Evolutionary conservation across 352 stramenopile genomes (phyloP).

Genomic region (Globisporangium perplexum): DNA sequence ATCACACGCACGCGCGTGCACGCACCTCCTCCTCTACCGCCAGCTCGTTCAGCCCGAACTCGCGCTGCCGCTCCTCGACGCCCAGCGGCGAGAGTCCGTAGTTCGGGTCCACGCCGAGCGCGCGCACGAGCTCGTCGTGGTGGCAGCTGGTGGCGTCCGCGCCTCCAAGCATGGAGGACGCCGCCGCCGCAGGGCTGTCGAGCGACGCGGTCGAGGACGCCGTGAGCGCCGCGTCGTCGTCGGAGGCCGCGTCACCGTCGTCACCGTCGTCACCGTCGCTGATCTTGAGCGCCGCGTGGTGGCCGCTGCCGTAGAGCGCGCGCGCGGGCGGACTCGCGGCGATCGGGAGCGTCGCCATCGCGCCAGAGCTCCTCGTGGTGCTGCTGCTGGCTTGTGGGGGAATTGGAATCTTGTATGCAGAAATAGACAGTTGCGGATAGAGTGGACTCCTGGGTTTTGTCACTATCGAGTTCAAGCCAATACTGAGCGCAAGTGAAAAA

Average conservation of each 20-base stretch:
- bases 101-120: slow-evolving; percentile 60
- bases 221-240: slow-evolving; percentile 11
- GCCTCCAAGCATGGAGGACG: slow-evolving; percentile 3
- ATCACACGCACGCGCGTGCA: not conserved
- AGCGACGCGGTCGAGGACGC: slow-evolving; percentile 4
- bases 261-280: not conserved
- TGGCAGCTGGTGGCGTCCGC: slow-evolving; percentile 17
- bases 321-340: slow-evolving; percentile 6
- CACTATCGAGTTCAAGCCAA: too few species aligned
- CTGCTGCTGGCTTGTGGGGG: too few species aligned
- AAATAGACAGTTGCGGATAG: too few species aligned
- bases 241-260: not conserved
- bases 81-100: slow-evolving; percentile 51
- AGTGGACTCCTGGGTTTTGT: too few species aligned
- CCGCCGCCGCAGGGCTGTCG: too few species aligned
- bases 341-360: slow-evolving; percentile 15
- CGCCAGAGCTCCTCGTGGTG: too few species aligned
- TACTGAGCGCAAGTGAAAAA: too few species aligned
- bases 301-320: slow-evolving; percentile 8
- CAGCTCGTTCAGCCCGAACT: slow-evolving; percentile 72
- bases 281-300: slow-evolving; percentile 8
- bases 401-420: too few species aligned
- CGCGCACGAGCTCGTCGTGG: slow-evolving; percentile 54
- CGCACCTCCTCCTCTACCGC: slow-evolving; percentile 50
- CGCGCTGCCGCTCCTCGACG: slow-evolving; percentile 53